A percentile compares a stretch with the other conserved stretches of the same genome.
phyloP scores from a whole-genome alignment of 345 rosid genomes.

The Durio zibethinus region DNA sequence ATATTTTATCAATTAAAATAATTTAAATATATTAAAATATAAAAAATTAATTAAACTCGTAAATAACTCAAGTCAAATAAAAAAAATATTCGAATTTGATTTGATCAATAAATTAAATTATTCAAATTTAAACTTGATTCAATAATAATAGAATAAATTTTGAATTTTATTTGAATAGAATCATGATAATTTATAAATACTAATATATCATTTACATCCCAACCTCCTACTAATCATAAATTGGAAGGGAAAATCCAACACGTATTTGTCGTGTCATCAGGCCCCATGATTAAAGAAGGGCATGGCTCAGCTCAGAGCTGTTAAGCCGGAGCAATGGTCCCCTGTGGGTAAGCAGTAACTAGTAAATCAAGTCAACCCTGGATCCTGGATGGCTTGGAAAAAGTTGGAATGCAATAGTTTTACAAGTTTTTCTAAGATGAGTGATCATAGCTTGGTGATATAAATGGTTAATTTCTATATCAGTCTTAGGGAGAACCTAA shows the following conservation, averaged over 20 bases:
- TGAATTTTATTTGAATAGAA: no score
- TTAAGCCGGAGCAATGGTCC: background rate
- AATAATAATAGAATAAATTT: no score
- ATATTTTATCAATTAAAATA: no score
- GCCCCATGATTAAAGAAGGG: background rate
- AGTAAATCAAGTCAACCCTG: background rate
- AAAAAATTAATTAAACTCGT: no score
- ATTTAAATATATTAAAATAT: no score
- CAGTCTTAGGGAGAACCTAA: background rate
- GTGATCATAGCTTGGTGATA: background rate
- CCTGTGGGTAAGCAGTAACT: background rate
- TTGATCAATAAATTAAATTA: no score
- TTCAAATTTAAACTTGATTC: no score
- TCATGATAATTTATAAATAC: no score
- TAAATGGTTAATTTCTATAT: background rate
- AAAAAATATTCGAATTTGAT: no score
- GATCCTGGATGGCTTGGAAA: background rate
- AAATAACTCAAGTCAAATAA: no score
- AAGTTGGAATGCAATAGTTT: background rate
- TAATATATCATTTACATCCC: no score
- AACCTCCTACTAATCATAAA: no score
- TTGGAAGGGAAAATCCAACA: background rate
- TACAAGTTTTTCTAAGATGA: background rate
- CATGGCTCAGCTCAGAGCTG: background rate
- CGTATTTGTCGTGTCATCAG: background rate